Percentiles rank a stretch among this genome's conserved stretches.
phyloP scores from a whole-genome alignment of 768 basidiomycete species.

The Cystoderma amianthinum region DNA sequence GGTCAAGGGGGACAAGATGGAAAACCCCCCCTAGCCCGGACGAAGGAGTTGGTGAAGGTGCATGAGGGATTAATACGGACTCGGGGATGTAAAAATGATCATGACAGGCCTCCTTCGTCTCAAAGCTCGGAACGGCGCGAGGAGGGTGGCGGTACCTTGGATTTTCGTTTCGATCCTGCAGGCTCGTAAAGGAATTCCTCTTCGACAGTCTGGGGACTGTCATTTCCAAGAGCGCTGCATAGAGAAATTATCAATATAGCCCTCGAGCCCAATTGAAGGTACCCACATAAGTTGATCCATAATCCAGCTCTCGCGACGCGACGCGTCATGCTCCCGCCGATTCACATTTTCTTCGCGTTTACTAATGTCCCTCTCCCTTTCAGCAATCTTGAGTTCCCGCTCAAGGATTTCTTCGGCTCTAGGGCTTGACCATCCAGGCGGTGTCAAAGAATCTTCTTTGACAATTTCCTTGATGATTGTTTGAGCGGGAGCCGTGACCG shows the following conservation, averaged over 20 bases:
- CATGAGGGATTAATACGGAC: slow-evolving; percentile 62
- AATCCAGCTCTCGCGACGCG: slow-evolving; percentile 84
- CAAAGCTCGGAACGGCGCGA: slow-evolving; percentile 89
- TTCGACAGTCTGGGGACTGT: slow-evolving; percentile 58
- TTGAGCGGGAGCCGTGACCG: slow-evolving; percentile 50
- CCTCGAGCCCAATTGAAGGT: neutral
- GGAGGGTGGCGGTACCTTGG: slow-evolving; percentile 85
- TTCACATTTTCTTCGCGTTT: slow-evolving; percentile 83
- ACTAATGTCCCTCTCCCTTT: slow-evolving; percentile 81
- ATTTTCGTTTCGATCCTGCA: slow-evolving; percentile 60
- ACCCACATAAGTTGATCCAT: slow-evolving; percentile 89
- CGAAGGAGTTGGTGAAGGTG: slow-evolving; percentile 63
- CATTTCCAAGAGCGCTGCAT: slow-evolving; percentile 60
- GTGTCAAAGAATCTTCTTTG: slow-evolving; percentile 72
- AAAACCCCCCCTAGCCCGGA: slow-evolving; percentile 83
- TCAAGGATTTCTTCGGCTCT: slow-evolving; percentile 80
- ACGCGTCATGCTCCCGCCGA: slow-evolving; percentile 80
- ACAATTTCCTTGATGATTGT: slow-evolving; percentile 87
- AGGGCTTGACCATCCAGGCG: slow-evolving; percentile 74
- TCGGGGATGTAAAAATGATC: slow-evolving; percentile 46
- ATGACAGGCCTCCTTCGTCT: slow-evolving; percentile 79
- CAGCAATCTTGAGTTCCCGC: slow-evolving; percentile 79
- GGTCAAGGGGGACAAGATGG: slow-evolving; percentile 74
- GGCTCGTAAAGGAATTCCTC: slow-evolving; percentile 81
- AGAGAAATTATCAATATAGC: slow-evolving; percentile 2